Base-by-base conservation (phyloP, 1,284 basidiomycete genomes). In the Pseudozyma sp. region DNA sequence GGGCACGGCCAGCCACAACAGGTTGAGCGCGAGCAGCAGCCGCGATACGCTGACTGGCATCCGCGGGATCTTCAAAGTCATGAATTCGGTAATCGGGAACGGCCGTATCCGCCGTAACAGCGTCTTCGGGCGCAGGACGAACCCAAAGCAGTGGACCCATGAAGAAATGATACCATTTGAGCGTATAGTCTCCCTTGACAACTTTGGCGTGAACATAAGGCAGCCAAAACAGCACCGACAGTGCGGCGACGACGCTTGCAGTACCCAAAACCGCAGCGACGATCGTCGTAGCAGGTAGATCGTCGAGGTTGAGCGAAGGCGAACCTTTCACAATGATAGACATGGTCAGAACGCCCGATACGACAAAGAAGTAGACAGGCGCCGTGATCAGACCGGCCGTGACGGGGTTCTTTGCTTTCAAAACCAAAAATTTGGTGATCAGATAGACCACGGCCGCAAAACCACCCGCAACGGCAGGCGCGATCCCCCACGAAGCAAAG, bases 281-380 rank as follows among this genome's bases (percentile, higher is more conserved):
- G 6, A 62, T 64, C 3, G 58, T 68, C 5, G 53, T 19, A 9
- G 75, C 52, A 8, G 71, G 64, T 12, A 74, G 39, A 43, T 75
- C 49, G 38, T 77, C 69, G 13, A 79, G 47, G 16, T 72, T 55
- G 45, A 74, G 70, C 56, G 69, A 70, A 11, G 70, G 71, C 4
- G 75, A 63, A n/a, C 71, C 77, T 47, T 77, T 69, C 40, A 64
- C 67, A 48, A 77, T 70, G 59, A 77, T 75, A 34, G 70, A 63
- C 1, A 59, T 52, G 39, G 77, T 68, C 19, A 77, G 43, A 10
- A 79, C 47, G 39, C 52, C 58, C 9, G 55, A 49, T 10, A 69
- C 69, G 53, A 70, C 50, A 57, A 75, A 63, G 36, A 77, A 69
- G 57, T 71, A 77, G 13, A 79, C 34, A 4, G 75, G 77, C 0